Base-by-base conservation (phyloP, 257 asterid genomes). In the Lavandula angustifolia region DNA sequence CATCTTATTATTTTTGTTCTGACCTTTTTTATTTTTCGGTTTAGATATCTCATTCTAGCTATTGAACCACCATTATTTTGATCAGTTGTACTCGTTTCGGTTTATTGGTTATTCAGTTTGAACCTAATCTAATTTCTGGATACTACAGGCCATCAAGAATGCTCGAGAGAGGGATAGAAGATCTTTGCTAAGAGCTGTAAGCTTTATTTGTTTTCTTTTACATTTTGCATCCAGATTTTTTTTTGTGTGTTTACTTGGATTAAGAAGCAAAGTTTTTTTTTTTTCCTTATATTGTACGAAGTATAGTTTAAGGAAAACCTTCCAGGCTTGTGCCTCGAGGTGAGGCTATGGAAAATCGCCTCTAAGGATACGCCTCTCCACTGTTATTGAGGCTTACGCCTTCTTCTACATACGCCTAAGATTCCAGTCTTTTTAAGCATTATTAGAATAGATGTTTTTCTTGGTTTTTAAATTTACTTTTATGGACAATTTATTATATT, bases 151-250 rank as follows among this genome's bases (percentile, higher is more conserved):
- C 9, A 81, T 92, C 73, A 84, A 77, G 79, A 87, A 87, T 87
- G 95, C 96, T 54, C 84, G 99, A 37, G 99, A 92, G 84, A 84
- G 97, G 76, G 99, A 92, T 43, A 82, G 95, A 73, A 78, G 99
- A 78, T 72, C 81, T 34, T 78, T 92, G 60, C 76, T 89, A 48
- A 83, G 99, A 54, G 81, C 94, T 62, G 97, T 89, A 79, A 84
- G n/a, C n/a, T n/a, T n/a, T n/a, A n/a, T n/a, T n/a, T n/a, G 97
- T 74, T 53, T 54, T 52, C 43, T 40, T 9, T 11, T 12, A 3
- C 13, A 43, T 12, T 14, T 13, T 35, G 12, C 3, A 34, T 12
- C 60, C 33, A 34, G 34, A 44, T 22, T 3, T 6, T 22, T 11
- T 51, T 64, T 17, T 33, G 6, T 59, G 10, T 3, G 1, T 4